Percentiles rank a stretch among this genome's conserved stretches.
phyloP scores from a whole-genome alignment of 768 basidiomycete genomes.

The Austroboletus festivus region DNA sequence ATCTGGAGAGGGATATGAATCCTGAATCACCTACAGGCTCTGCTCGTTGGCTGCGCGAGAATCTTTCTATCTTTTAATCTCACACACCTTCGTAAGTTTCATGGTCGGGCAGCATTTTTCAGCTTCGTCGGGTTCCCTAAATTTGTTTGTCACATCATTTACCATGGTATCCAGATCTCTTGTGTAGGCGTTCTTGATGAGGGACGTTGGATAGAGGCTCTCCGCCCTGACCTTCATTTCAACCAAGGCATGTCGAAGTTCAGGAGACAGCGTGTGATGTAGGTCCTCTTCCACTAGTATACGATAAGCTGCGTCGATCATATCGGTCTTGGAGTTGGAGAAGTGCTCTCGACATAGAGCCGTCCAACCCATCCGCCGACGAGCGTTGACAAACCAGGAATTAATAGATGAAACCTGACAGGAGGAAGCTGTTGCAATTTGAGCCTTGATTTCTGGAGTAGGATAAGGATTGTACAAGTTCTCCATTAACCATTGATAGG shows the following conservation, averaged over 20 bases:
- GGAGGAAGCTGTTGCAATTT: constrained; percentile 18
- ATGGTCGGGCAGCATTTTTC: neutral
- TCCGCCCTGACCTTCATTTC: constrained; percentile 30
- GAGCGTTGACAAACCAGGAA: constrained; percentile 46
- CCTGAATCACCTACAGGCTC: neutral
- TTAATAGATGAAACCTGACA: constrained; percentile 33
- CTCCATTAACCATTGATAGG: constrained; percentile 41
- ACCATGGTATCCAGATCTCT: constrained; percentile 29
- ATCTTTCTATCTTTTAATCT: neutral
- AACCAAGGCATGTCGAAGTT: constrained; percentile 13
- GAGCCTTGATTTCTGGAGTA: constrained; percentile 23
- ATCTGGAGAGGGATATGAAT: constrained; percentile 18
- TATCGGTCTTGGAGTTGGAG: constrained; percentile 23
- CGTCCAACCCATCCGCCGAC: constrained; percentile 56
- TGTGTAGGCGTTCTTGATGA: constrained; percentile 27
- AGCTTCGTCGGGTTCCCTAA: neutral
- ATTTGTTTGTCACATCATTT: constrained; percentile 25
- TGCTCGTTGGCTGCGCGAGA: neutral
- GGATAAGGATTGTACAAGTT: constrained; percentile 57
- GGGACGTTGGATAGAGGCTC: constrained; percentile 31
- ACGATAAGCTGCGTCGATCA: constrained; percentile 28
- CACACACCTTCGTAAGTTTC: constrained; percentile 1
- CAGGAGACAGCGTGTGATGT: constrained; percentile 3
- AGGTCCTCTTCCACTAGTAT: constrained; percentile 26
- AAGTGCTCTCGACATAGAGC: constrained; percentile 32